These are phyloP conservation scores for Vaccinium vitisidaea DNA, from an alignment of 148 eudicot species.

Conservation along the genomic window DNA sequence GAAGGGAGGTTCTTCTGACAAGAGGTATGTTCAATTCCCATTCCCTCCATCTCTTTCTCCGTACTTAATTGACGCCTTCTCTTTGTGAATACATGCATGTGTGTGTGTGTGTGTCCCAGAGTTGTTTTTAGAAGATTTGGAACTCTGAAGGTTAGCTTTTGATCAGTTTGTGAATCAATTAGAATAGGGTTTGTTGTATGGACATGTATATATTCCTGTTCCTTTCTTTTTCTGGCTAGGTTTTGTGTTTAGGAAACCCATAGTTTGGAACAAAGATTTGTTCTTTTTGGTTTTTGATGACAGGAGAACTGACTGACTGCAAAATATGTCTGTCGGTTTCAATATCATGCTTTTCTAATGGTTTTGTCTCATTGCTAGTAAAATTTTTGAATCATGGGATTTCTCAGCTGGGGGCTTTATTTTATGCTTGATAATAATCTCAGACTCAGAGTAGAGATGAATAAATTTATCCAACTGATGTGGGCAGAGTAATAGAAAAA, in stretches of 20 bases:
- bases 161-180: not conserved
- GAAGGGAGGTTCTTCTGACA: slow-evolving; percentile 65
- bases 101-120: not conserved
- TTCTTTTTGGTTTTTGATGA: too few species aligned
- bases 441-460: not conserved
- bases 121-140: not conserved
- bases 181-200: not conserved
- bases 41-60: not conserved
- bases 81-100: not conserved
- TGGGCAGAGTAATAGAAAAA: not conserved
- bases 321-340: not conserved
- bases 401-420: not conserved
- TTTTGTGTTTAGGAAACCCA: not conserved
- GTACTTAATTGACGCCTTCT: not conserved
- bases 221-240: not conserved
- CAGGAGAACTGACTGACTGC: not conserved
- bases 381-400: not conserved
- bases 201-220: not conserved
- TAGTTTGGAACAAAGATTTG: not conserved
- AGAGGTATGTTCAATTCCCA: slow-evolving; percentile 34
- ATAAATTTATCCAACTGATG: not conserved
- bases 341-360: not conserved
- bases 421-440: not conserved
- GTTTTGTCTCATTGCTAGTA: not conserved
- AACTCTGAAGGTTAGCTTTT: not conserved